Base-by-base conservation (phyloP, 2,329 filamentous ascomycete genomes). In the Fusarium armeniacum region DNA sequence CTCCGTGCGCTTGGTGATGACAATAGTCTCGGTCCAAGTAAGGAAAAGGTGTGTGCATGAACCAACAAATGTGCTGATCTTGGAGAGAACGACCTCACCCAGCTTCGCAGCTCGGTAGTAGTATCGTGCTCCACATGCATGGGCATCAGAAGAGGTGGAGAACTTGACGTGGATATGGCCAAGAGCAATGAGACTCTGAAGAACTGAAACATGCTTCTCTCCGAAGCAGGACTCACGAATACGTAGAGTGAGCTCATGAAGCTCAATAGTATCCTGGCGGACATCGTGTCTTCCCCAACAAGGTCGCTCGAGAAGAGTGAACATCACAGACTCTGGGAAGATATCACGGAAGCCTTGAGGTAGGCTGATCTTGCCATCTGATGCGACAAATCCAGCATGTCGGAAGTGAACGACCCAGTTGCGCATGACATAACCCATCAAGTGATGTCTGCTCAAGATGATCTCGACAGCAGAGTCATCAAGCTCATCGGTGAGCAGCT, bases 371-470 rank as follows among this genome's bases (percentile, higher is more conserved):
- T 77, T 69, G 8, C 74, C 78, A 16, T 75, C 73, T 0, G 69
- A 40, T 4, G 66, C 71, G n/a, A 75, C 65, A 2, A 79, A 70
- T 1, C 78, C 77, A 1, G 80, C 80, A 5, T 71, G 65, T 9
- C 75, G 74, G 66, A 82, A 78, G 65, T 82, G 80, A 2, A 71
- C 40, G 22, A 78, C 64, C 81, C 80, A 82, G 66, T 79, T 75
- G 6, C 69, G 64, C 58, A 81, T 74, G 43, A 78, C 76, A 49
- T 81, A 81, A 11, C 74, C 68, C 12, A 81, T 70, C 9, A 81
- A 70, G 4, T 69, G 69, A 43, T 81, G 73, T 6, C 71, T 68
- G 11, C 67, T 53, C 20, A 81, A 72, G 2, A 74, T 57, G 1
- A 71, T 62, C 4, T 76, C 72, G 1, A 78, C 72, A 12, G 68